Conservation (phyloP, 768 basidiomycete genomes). For the Mrakia gelida region DNA sequence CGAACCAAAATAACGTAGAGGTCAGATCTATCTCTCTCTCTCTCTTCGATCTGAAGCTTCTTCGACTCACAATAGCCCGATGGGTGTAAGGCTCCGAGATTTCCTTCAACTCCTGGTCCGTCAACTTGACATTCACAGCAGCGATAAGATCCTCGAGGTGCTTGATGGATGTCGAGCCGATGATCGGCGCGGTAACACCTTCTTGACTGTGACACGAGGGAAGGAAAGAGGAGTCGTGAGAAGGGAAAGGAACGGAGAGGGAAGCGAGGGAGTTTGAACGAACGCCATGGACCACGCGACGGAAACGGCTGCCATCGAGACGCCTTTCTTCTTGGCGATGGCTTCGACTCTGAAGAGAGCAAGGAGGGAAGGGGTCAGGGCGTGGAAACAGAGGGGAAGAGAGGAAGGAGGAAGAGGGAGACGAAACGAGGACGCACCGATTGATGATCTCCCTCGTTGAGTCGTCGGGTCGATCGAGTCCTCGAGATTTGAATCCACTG, state of each 20-base stretch:
- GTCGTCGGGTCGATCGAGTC: conserved; percentile 9
- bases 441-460: conserved; percentile 44
- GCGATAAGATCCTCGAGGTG: conserved; percentile 55
- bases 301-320: conserved; percentile 58
- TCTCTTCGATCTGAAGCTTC: neutral
- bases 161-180: conserved; percentile 54
- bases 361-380: neutral
- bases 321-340: conserved; percentile 53
- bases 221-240: conserved; percentile 34
- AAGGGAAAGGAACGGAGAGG: conserved; percentile 44
- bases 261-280: conserved; percentile 56
- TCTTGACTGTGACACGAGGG: conserved; percentile 21
- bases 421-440: neutral
- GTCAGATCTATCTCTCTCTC: neutral
- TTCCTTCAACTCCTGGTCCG: conserved; percentile 56
- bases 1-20: neutral
- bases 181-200: conserved; percentile 57
- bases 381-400: neutral
- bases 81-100: conserved; percentile 55
- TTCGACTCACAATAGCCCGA: conserved; percentile 39
- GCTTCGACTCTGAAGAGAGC: conserved; percentile 50
- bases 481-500: conserved; percentile 10
- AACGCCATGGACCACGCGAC: conserved; percentile 53
- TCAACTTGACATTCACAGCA: conserved; percentile 50
- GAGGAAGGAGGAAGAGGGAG: neutral